These are phyloP conservation scores for Lactarius sp. DNA, from an alignment of 768 basidiomycete genomes.

Conservation along the genomic window DNA sequence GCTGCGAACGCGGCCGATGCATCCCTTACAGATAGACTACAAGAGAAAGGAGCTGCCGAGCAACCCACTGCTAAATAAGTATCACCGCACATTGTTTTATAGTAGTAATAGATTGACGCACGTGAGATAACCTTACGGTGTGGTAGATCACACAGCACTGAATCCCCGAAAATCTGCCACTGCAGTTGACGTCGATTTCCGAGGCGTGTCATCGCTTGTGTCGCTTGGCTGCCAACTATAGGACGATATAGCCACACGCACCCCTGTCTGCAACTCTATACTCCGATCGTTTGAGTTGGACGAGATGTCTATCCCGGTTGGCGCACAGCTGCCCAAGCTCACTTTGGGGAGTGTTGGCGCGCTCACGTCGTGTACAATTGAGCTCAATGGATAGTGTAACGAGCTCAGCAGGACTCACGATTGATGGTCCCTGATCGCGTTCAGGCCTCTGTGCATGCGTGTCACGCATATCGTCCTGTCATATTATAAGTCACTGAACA, in stretches of 20 bases:
- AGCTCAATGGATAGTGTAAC: background rate
- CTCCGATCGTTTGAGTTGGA: background rate
- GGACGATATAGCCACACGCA: background rate
- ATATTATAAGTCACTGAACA: background rate
- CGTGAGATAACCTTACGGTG: background rate
- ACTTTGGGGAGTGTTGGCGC: background rate
- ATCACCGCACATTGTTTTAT: background rate
- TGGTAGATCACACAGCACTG: background rate
- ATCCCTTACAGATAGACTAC: slow-evolving; percentile 52
- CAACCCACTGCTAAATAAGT: slow-evolving; percentile 56
- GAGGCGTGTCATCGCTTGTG: background rate
- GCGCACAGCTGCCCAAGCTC: background rate
- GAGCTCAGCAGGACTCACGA: background rate
- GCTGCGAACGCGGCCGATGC: slow-evolving; percentile 81
- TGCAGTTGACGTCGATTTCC: too few relatives aligned
- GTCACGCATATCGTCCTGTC: slow-evolving; percentile 21
- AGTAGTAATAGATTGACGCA: background rate
- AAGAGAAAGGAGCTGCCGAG: slow-evolving; percentile 51
- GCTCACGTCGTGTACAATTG: background rate
- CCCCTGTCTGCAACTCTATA: background rate
- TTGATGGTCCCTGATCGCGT: background rate
- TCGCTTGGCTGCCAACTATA: background rate
- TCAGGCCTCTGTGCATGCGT: slow-evolving; percentile 12
- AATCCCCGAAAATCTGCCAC: background rate
- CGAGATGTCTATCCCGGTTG: too few relatives aligned